A percentile compares a stretch with the other conserved stretches of the same genome.
phyloP scores from a whole-genome alignment of 148 eudicot genomes.

The Selenicereus undatus region DNA sequence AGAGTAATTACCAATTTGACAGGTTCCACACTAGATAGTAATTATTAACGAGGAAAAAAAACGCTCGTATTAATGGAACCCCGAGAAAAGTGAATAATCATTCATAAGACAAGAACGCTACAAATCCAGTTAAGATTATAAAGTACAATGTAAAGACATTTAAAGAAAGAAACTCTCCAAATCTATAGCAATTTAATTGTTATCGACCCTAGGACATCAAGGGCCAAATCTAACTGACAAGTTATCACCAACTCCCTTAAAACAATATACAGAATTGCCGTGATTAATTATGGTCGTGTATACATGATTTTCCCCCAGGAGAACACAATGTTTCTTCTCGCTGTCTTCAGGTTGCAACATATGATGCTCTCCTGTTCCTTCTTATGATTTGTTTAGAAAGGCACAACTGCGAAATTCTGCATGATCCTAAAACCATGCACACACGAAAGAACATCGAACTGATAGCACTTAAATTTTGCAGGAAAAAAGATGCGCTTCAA shows the following conservation, averaged over 20 bases:
- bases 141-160: background rate
- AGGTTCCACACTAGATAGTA: no score
- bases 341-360: background rate
- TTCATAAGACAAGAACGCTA: background rate
- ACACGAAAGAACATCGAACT: background rate
- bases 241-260: conserved; percentile 8
- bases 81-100: no score
- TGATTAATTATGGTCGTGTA: background rate
- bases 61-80: no score
- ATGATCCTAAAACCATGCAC: background rate
- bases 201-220: background rate
- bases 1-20: no score
- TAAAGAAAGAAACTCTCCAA: background rate
- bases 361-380: background rate
- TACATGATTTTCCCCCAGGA: background rate
- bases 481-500: background rate
- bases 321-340: background rate
- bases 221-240: background rate
- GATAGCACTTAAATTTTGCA: background rate
- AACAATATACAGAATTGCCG: conserved; percentile 13
- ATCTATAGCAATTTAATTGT: background rate
- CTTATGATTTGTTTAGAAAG: background rate
- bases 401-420: background rate
- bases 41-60: no score
- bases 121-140: background rate